Evolutionary conservation across 306 rosid genomes (phyloP), one percentile per base, ranked within the genome.

Genomic region (Pterocarpus santalinus): DNA sequence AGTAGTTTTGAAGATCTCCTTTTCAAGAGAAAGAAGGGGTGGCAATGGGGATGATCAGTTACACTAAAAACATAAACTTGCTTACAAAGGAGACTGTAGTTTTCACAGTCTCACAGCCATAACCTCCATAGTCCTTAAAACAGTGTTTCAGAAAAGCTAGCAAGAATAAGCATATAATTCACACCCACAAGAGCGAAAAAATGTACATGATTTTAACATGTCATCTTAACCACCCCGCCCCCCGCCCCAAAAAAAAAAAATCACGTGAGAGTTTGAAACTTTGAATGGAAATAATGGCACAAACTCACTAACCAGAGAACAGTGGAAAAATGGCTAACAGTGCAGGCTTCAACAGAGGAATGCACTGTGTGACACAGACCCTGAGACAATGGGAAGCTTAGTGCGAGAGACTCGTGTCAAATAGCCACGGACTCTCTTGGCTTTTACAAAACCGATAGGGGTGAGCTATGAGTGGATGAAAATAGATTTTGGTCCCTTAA

Each of bases 391-490:
- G 81, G 22, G 61, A 13, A 7, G 8, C 15, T 47, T 12, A 70
- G 81, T 36, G 44, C 41, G 84, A 69, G 67, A 36, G 79, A 4
- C 71, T 76, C 36, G 76, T 73, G 85, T 76, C 72, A 77, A 70
- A 69, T 73, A 85, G 71, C 34, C 78, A 72, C 12, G 53, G 14
- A 52, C 36, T 53, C 17, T 74, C 65, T 86, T 90, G 97, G 90
- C 95, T 86, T 85, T 91, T 91, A 85, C 84, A 75, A 75, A 87
- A 83, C 67, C 79, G 98, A 95, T 91, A 91, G 97, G 94, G 96
- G 92, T 92, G 80, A 46, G 77, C n/a, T 53, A 62, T 81, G 91
- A 73, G 95, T 90, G 99, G 95, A 88, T 89, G 97, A 90, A 85
- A 92, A 28, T 82, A 15, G 85, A 57, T 78, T 82, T 83, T 85